Base-by-base conservation (phyloP, 352 stramenopile species). In the Pythium volutum region DNA sequence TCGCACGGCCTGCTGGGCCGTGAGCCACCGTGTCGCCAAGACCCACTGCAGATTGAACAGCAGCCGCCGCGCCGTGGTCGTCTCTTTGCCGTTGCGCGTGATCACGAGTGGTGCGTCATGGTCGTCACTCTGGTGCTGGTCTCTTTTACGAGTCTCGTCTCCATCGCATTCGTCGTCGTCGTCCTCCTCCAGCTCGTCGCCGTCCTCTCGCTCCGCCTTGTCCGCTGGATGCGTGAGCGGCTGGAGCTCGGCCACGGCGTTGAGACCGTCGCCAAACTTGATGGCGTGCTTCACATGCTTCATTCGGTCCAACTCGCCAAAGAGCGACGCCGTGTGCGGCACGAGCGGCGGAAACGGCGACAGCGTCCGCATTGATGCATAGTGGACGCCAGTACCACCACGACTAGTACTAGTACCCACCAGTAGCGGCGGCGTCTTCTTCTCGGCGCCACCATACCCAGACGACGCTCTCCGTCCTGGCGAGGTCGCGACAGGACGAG, bases 31-130 rank as follows among this genome's bases (percentile, higher is more conserved):
- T 14, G 75, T 89, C 6, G 79, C 72, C 10, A 92, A 62, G 41
- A 79, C 78, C 77, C 80, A 92, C 60, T 90, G 78, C 49, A 92
- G 56, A 47, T 86, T 86, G 64, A 89, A 84, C 23, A 90, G 52
- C 59, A 92, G 34, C 18, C 80, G 70, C 14, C 77, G 68, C 0
- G 77, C 80, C 4, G 78, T 90, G 61, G 73, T 88, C 1, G 74
- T 71, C 55, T 78, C 72, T 48, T 76, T 74, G 23, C 62, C 69
- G 29, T 65, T 67, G 20, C 61, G 54, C 31, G 64, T 54, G 64
- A 80, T 76, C 29, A 65, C 47, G 31, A 75, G 66, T 36, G 59
- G 61, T 1, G 39, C 62, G n/a, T 62, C 43, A 29, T 65, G 58
- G 11, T 46, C 58, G 55, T 41, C 57, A 20, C n/a, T 27, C 22